Evolutionary conservation across 2,329 filamentous ascomycete genomes (phyloP).

Genomic region (Paraconiothyrium brasiliense): DNA sequence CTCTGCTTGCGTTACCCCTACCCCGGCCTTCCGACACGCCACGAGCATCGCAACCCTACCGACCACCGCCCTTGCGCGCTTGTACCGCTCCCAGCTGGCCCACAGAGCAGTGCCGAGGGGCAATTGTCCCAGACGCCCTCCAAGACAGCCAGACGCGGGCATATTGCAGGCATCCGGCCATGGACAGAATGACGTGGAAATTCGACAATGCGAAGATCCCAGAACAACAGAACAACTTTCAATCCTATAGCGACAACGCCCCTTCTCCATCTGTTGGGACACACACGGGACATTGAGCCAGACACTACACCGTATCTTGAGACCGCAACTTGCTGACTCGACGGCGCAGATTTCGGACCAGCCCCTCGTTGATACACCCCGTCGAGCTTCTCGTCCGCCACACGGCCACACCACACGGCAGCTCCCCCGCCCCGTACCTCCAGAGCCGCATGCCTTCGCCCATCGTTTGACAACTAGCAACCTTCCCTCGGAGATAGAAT

Average conservation of each 20-base stretch:
- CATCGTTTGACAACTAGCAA: conserved; percentile 1
- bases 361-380: conserved; percentile 10
- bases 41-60: conserved; percentile 8
- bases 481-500: conserved; percentile 20
- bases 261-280: not conserved
- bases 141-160: not conserved
- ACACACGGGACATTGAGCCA: not conserved
- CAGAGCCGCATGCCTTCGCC: conserved; percentile 13
- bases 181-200: conserved; percentile 11
- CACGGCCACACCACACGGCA: not conserved
- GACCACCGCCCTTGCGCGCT: conserved; percentile 5
- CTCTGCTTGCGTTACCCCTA: conserved; percentile 18
- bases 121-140: conserved; percentile 10
- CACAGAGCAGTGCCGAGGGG: not conserved
- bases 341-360: conserved; percentile 2
- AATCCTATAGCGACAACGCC: not conserved
- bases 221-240: not conserved
- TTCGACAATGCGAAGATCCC: not conserved
- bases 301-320: not conserved
- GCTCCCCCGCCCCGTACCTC: not conserved
- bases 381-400: not conserved
- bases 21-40: conserved; percentile 16
- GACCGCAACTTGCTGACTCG: not conserved
- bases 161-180: not conserved
- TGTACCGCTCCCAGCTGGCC: not conserved